A percentile compares a stretch with the other conserved stretches of the same genome.
These are phyloP conservation scores for Xylariaceae sp. DNA, from an alignment of 2,329 filamentous ascomycete genomes.

Conservation along the genomic window DNA sequence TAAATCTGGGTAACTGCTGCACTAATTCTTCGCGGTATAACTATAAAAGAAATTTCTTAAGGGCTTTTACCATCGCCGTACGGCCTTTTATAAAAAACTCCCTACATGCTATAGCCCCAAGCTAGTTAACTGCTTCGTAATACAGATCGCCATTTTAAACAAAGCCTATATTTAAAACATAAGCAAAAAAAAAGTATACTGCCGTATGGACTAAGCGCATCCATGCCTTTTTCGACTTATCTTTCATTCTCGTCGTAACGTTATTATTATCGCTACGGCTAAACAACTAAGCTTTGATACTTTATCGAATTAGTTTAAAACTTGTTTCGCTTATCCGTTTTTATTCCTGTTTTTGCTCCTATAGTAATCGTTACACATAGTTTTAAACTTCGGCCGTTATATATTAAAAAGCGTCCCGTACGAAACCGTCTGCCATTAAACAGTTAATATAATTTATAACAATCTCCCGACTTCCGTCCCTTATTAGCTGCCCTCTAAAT, in stretches of 20 bases:
- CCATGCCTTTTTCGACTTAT: neutral
- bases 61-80: neutral
- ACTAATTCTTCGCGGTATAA: neutral
- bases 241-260: neutral
- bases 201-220: neutral
- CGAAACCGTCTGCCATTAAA: neutral
- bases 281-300: neutral
- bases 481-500: neutral
- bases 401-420: neutral
- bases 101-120: neutral
- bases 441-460: neutral
- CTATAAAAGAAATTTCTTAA: neutral
- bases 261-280: neutral
- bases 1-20: neutral
- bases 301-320: neutral
- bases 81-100: neutral
- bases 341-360: neutral
- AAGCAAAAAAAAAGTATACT: slow-evolving; percentile 1
- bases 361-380: neutral
- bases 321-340: neutral
- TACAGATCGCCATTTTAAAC: neutral
- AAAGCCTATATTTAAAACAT: neutral
- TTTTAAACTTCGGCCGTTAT: neutral
- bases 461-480: neutral
- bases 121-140: neutral